phyloP scores from a whole-genome alignment of 1,284 basidiomycete species.

The Moniliella sp. region DNA sequence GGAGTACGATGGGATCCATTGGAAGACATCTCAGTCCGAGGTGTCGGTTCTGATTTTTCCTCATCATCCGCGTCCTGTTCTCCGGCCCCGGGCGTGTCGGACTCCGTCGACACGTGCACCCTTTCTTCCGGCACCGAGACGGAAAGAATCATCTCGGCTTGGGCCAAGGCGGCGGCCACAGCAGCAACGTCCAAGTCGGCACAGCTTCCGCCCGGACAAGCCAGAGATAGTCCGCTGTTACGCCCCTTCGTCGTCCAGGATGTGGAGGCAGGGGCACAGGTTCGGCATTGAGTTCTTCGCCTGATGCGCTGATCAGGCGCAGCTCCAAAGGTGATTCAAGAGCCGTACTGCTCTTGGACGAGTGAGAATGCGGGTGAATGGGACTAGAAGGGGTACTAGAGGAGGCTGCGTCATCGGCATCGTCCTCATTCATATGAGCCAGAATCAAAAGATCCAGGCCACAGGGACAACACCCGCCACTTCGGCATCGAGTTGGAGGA shows the following conservation, averaged over 20 bases:
- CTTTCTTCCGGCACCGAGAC: too few relatives aligned
- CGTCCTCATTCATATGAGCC: constrained; percentile 41
- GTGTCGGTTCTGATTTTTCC: too few relatives aligned
- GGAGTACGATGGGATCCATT: constrained; percentile 64
- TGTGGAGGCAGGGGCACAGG: constrained; percentile 64
- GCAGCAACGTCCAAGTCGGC: too few relatives aligned
- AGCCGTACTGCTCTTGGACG: constrained; percentile 39
- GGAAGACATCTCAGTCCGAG: constrained; percentile 55
- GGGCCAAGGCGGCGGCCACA: too few relatives aligned
- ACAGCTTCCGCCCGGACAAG: too few relatives aligned
- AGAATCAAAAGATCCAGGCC: constrained; percentile 50
- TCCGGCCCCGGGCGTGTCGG: too few relatives aligned
- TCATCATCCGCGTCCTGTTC: too few relatives aligned
- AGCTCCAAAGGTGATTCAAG: constrained; percentile 60
- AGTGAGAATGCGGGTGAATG: constrained; percentile 3
- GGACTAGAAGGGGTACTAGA: constrained; percentile 42
- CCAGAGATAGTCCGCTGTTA: too few relatives aligned
- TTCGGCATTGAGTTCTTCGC: constrained; percentile 72
- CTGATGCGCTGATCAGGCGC: constrained; percentile 63
- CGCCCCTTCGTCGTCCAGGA: too few relatives aligned
- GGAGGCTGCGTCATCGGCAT: constrained; percentile 44
- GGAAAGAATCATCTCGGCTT: too few relatives aligned
- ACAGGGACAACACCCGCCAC: constrained; percentile 72
- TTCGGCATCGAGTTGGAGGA: constrained; percentile 86
- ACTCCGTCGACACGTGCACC: too few relatives aligned